Percentiles rank a stretch among this genome's conserved stretches.
These are phyloP conservation scores for Plasmodium fragile DNA, from an alignment of 169 alveolate genomes.

Conservation along the genomic window DNA sequence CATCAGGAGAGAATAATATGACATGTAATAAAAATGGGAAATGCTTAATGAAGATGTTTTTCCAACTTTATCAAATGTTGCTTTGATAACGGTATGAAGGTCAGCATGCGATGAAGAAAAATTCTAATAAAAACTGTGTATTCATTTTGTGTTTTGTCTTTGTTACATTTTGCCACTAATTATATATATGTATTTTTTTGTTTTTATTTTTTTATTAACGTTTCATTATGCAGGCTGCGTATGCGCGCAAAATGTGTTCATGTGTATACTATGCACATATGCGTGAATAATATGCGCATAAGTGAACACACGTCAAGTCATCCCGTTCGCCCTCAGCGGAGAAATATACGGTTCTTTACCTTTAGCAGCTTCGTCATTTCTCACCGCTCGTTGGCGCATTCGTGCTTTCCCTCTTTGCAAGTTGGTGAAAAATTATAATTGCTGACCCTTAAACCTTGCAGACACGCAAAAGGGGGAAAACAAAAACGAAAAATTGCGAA, in stretches of 20 bases:
- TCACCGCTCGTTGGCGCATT: not conserved
- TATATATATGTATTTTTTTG: not conserved
- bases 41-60: not conserved
- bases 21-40: not conserved
- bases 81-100: not conserved
- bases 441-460: not conserved
- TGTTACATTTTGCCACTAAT: not conserved
- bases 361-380: not conserved
- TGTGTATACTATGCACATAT: not conserved
- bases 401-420: not conserved
- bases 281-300: not conserved
- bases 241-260: conserved; percentile 2
- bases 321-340: not conserved
- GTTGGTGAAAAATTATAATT: not conserved
- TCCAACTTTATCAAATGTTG: not conserved
- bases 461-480: not conserved
- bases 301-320: not conserved
- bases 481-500: not conserved
- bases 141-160: not conserved
- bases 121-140: not conserved
- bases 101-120: not conserved
- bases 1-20: not conserved
- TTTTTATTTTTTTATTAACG: not conserved
- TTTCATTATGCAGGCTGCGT: not conserved
- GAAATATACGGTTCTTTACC: not conserved